These are phyloP conservation scores for Elsinoe ampelina DNA, from an alignment of 2,329 filamentous ascomycete genomes.

Conservation along the genomic window DNA sequence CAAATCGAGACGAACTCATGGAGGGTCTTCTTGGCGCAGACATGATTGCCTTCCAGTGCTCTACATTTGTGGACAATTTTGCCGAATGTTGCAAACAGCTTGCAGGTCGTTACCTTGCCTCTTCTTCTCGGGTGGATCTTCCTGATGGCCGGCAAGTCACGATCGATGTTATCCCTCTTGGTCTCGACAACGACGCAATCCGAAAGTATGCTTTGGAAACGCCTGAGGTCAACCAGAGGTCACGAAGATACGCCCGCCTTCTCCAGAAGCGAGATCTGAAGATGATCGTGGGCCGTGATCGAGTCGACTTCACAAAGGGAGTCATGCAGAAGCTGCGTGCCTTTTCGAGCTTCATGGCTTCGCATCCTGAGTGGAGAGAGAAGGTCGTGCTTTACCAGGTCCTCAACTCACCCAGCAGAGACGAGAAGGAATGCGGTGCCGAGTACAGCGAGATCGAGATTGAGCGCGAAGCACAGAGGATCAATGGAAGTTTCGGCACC, in stretches of 20 bases:
- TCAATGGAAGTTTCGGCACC: constrained; percentile 85
- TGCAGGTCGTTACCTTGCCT: constrained; percentile 76
- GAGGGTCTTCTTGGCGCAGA: constrained; percentile 86
- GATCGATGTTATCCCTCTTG: constrained; percentile 89
- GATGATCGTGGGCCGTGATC: constrained; percentile 87
- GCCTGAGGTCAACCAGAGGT: constrained; percentile 48
- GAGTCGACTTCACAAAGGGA: constrained; percentile 85
- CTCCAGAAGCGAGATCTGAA: constrained; percentile 74
- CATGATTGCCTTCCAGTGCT: constrained; percentile 90
- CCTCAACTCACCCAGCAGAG: constrained; percentile 63
- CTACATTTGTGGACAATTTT: constrained; percentile 91
- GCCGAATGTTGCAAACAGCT: constrained; percentile 63
- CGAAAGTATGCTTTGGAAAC: constrained; percentile 64
- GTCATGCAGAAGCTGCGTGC: constrained; percentile 94
- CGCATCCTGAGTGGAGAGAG: constrained; percentile 84
- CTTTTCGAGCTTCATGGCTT: constrained; percentile 83
- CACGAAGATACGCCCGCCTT: constrained; percentile 50
- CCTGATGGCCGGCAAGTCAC: constrained; percentile 78
- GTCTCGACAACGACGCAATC: constrained; percentile 78
- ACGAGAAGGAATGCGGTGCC: constrained; percentile 60
- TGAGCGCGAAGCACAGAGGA: constrained; percentile 79
- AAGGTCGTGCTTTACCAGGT: constrained; percentile 92
- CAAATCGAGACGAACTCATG: constrained; percentile 78
- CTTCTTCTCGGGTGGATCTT: constrained; percentile 69
- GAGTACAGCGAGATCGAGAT: constrained; percentile 82